phyloP scores from a whole-genome alignment of 2,329 filamentous ascomycete species.

The Colletotrichum navitas region DNA sequence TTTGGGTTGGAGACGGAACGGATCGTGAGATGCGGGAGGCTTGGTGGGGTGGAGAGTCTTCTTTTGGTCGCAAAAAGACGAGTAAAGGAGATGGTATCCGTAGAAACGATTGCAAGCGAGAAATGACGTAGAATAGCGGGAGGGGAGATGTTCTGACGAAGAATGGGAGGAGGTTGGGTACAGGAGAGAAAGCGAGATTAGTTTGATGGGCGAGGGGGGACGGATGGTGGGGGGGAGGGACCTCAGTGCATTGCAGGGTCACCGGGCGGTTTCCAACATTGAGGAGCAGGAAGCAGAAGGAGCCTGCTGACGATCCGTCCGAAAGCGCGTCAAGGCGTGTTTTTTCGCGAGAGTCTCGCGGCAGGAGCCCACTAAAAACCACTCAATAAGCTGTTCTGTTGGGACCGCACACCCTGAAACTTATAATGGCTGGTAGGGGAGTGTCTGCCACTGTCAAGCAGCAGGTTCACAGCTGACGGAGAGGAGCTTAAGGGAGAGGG shows the following conservation, averaged over 20 bases:
- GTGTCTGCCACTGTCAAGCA: not conserved
- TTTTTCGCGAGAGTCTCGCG: conserved; percentile 39
- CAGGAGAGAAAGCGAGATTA: conserved; percentile 23
- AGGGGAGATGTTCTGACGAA: conserved; percentile 23
- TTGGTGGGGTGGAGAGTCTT: conserved; percentile 42
- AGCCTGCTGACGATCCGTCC: conserved; percentile 30
- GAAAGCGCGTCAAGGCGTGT: conserved; percentile 37
- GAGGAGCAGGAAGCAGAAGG: conserved; percentile 17
- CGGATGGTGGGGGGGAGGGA: conserved; percentile 12
- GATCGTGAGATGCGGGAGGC: conserved; percentile 15
- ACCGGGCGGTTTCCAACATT: conserved; percentile 25
- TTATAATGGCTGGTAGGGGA: conserved; percentile 14
- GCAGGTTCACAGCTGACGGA: not conserved
- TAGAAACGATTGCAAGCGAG: conserved; percentile 36
- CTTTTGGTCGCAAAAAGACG: conserved; percentile 10
- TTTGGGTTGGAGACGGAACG: not conserved
- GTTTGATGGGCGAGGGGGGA: conserved; percentile 10
- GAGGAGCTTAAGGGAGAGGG: not conserved
- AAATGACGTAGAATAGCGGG: conserved; percentile 32
- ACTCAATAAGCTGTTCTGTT: not conserved
- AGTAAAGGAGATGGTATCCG: conserved; percentile 15
- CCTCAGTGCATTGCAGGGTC: conserved; percentile 4
- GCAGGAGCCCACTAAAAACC: conserved; percentile 17
- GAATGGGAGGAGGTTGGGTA: conserved; percentile 3
- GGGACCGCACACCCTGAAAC: conserved; percentile 31